A percentile compares a stretch with the other conserved stretches of the same genome.
Conservation (phyloP, 2,329 filamentous ascomycete species). For the Onygenales sp. region DNA sequence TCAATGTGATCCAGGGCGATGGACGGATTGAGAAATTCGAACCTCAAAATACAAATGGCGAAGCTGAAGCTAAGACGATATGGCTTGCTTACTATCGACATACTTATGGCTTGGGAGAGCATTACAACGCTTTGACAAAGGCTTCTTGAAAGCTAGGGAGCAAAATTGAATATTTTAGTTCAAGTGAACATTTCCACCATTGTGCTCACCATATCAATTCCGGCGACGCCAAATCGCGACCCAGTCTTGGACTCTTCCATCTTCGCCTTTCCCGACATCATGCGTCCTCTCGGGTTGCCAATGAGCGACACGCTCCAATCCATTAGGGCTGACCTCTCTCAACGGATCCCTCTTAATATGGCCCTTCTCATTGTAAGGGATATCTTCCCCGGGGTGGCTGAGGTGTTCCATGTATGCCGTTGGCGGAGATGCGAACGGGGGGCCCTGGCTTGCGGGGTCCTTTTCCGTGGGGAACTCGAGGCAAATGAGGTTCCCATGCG, state of each 20-base stretch:
- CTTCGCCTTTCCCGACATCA: conserved; percentile 39
- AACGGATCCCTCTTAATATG: conserved; percentile 41
- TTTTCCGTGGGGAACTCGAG: conserved; percentile 74
- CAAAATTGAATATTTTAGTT: neutral
- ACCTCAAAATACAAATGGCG: conserved; percentile 36
- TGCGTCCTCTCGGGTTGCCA: conserved; percentile 50
- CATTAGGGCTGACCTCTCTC: conserved; percentile 30
- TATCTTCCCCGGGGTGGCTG: conserved; percentile 56
- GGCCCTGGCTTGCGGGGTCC: conserved; percentile 53
- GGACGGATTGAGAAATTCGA: conserved; percentile 69
- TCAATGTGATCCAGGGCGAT: conserved; percentile 74
- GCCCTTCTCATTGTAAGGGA: conserved; percentile 51
- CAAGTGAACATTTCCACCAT: neutral
- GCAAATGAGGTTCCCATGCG: conserved; percentile 46
- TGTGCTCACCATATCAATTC: conserved; percentile 10
- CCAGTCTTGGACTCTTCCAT: conserved; percentile 32
- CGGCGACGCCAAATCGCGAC: conserved; percentile 35
- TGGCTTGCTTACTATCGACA: conserved; percentile 96
- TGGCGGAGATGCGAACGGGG: conserved; percentile 62
- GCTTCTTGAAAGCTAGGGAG: conserved; percentile 17
- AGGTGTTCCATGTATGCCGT: conserved; percentile 65
- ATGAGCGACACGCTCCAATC: conserved; percentile 41
- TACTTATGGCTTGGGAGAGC: conserved; percentile 87
- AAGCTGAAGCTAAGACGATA: conserved; percentile 43
- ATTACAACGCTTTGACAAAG: conserved; percentile 81